Evolutionary conservation across 768 basidiomycete genomes (phyloP).

Genomic region (Piloderma croceum): DNA sequence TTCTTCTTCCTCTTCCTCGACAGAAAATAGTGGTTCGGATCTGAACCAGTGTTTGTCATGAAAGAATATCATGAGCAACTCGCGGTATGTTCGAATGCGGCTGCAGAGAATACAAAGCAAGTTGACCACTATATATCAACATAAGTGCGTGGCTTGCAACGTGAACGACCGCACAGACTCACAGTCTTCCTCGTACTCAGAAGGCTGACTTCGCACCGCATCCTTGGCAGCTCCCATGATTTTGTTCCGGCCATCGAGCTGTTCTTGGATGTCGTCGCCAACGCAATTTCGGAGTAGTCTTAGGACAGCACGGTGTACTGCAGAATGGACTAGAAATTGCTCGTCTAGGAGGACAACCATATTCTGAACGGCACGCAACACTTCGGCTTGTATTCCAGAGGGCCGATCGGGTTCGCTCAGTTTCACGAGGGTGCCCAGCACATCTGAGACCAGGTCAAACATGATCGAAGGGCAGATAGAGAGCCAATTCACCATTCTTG

Average conservation of each 20-base stretch:
- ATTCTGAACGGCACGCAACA: slow-evolving; percentile 80
- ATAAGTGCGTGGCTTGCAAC: slow-evolving; percentile 10
- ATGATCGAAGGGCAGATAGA: slow-evolving; percentile 1
- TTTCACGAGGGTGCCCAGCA: slow-evolving; percentile 77
- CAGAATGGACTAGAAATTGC: slow-evolving; percentile 88
- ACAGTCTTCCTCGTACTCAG: slow-evolving; percentile 87
- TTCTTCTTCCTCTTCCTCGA: slow-evolving; percentile 72
- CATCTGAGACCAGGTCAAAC: slow-evolving; percentile 42
- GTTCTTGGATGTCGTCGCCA: slow-evolving; percentile 88
- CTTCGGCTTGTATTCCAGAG: slow-evolving; percentile 86
- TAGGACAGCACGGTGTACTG: slow-evolving; percentile 83
- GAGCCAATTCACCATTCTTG: slow-evolving; percentile 60
- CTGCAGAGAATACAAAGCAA: slow-evolving; percentile 89
- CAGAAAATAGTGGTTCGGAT: slow-evolving; percentile 67
- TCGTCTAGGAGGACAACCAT: slow-evolving; percentile 91
- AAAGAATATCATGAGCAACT: slow-evolving; percentile 95
- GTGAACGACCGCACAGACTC: slow-evolving; percentile 26
- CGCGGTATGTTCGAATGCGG: slow-evolving; percentile 82
- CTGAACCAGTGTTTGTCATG: slow-evolving; percentile 89
- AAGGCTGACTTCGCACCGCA: slow-evolving; percentile 62
- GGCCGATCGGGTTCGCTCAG: slow-evolving; percentile 84
- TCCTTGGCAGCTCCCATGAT: slow-evolving; percentile 83
- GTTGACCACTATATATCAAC: slow-evolving; percentile 66
- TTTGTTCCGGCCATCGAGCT: slow-evolving; percentile 69
- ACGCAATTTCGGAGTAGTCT: slow-evolving; percentile 81